Base-by-base conservation (phyloP, 225 moss, liverwort and hornwort species). In the Takakia lepidozioides region DNA sequence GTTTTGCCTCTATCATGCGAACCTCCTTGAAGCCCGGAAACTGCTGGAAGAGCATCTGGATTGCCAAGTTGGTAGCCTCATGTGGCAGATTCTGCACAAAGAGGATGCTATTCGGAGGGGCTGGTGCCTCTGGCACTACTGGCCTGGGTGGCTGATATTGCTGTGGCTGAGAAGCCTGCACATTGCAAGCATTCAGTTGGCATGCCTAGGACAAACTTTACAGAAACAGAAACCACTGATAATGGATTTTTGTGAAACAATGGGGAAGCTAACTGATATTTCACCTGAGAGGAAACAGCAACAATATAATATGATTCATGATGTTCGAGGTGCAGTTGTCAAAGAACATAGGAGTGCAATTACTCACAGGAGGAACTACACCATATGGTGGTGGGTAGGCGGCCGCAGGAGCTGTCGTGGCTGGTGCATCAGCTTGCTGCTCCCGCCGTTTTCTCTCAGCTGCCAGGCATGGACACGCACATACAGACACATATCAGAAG, bases 1-100 rank as follows among this genome's bases (percentile, higher is more conserved):
- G 95, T 68, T 95, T 95, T 17, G 90, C 82, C 60, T 87, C 90
- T 43, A 95, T 90, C 95, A 95, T 87, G 51, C 87, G 86, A 19
- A 90, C 95, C 64, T 95, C 95, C 66, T 83, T 95, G 17, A 95
- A 95, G 52, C 90, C 95, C 27, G 90, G 90, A 61, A 87, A 95
- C 68, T 95, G 90, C 56, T 87, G 84, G 76, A 95, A 95, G 53
- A 95, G 60, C 68, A 87, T 71, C 69, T 85, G 76, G 35, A 95
- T 77, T 47, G 90, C 86, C 41, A 69, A 55, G 61, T 70, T 87
- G 46, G 57, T 83, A 2, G 95, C 90, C 16, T 95, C 95, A 28
- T 72, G 95, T 30, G 95, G 95, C 64, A 95, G 57, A 67, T 95
- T 95, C 52, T 95, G 95, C 60, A 84, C 90, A 29, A 95, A 95